Conservation (phyloP, 2,329 filamentous ascomycete genomes). For the Penicillium thymicola region DNA sequence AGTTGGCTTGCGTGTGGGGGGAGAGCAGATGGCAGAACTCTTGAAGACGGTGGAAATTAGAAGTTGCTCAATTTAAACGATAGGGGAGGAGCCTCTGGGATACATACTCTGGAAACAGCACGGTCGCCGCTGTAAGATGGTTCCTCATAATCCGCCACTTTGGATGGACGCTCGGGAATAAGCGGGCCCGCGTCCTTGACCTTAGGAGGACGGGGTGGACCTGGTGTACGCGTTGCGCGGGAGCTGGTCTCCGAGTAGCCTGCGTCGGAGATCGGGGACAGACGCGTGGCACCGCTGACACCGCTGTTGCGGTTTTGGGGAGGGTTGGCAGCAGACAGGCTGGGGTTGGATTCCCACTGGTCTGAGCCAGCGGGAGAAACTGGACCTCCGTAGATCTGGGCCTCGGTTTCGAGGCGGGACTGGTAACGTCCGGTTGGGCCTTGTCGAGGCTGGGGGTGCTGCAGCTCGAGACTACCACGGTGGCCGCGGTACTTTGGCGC, state of each 20-base stretch:
- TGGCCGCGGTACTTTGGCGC: slow-evolving; percentile 65
- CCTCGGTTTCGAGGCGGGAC: slow-evolving; percentile 59
- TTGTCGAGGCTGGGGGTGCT: slow-evolving; percentile 63
- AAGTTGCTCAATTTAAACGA: background rate
- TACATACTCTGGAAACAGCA: slow-evolving; percentile 38
- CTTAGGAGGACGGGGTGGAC: slow-evolving; percentile 53
- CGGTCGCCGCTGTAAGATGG: slow-evolving; percentile 40
- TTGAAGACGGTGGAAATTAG: slow-evolving; percentile 18
- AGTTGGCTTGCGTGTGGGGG: slow-evolving; percentile 46
- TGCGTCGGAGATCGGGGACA: slow-evolving; percentile 48
- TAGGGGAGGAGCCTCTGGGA: background rate
- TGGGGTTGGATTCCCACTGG: slow-evolving; percentile 46
- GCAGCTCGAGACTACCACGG: slow-evolving; percentile 60
- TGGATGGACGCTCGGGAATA: slow-evolving; percentile 51
- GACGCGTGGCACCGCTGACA: slow-evolving; percentile 37
- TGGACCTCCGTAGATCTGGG: slow-evolving; percentile 50
- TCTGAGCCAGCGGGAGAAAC: slow-evolving; percentile 43
- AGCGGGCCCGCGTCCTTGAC: slow-evolving; percentile 57
- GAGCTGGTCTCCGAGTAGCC: slow-evolving; percentile 46
- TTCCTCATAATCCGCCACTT: slow-evolving; percentile 36
- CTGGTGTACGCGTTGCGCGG: slow-evolving; percentile 31
- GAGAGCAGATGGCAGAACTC: slow-evolving; percentile 34
- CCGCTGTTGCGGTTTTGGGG: slow-evolving; percentile 37
- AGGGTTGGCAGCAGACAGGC: slow-evolving; percentile 34
- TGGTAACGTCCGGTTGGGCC: slow-evolving; percentile 62